These are phyloP conservation scores for Wickerhamomyces bisporus DNA, from an alignment of 805 yeast genomes.

Conservation along the genomic window DNA sequence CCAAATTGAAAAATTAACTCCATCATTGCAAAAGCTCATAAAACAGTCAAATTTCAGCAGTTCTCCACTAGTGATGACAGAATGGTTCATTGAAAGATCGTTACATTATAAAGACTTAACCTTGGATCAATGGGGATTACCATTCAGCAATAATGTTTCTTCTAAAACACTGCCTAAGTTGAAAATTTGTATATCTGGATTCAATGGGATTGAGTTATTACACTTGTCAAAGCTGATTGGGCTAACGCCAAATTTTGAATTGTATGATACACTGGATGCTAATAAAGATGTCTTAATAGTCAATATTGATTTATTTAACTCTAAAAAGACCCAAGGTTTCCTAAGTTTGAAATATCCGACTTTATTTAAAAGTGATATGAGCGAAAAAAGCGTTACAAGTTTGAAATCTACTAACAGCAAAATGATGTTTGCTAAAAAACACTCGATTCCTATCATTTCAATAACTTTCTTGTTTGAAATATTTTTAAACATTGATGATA, in stretches of 20 bases:
- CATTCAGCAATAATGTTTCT: constrained; percentile 26
- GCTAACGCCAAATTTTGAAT: constrained; percentile 44
- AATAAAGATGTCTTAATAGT: constrained; percentile 53
- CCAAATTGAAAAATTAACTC: neutral
- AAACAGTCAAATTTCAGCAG: neutral
- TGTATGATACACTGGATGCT: constrained; percentile 42
- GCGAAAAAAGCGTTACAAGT: constrained; percentile 26
- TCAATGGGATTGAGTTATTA: constrained; percentile 67
- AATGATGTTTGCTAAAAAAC: constrained; percentile 50
- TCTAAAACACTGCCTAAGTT: constrained; percentile 11
- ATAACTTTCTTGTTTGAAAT: constrained; percentile 50
- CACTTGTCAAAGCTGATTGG: constrained; percentile 62
- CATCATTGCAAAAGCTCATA: neutral
- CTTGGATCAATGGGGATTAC: constrained; percentile 61
- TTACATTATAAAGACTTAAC: constrained; percentile 47
- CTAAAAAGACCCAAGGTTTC: constrained; percentile 35
- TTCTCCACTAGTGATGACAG: constrained; percentile 46
- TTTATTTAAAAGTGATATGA: constrained; percentile 14
- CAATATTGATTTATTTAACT: constrained; percentile 42
- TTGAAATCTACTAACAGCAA: constrained; percentile 45
- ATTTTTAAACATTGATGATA: constrained; percentile 28
- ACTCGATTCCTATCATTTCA: constrained; percentile 57
- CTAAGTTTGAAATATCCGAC: constrained; percentile 27
- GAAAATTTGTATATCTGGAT: constrained; percentile 57
- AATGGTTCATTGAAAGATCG: constrained; percentile 77